Percentiles rank a stretch among this genome's conserved stretches.
phyloP scores from a whole-genome alignment of 129 eudicot genomes.

The Flaveria ramosissima region DNA sequence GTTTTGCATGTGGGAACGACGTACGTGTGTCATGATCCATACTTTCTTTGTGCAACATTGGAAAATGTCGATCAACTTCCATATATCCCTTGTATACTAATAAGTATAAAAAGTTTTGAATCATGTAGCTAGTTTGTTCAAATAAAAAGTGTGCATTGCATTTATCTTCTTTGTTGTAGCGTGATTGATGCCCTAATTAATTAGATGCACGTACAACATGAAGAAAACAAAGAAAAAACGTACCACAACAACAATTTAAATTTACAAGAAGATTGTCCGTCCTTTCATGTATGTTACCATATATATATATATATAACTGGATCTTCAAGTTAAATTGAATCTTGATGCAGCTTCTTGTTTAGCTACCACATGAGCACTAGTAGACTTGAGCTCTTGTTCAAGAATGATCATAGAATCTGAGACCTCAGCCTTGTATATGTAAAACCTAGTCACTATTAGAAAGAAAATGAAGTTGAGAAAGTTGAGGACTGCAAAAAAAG shows the following conservation, averaged over 20 bases:
- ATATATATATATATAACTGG: too few species aligned
- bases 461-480: conserved; percentile 50
- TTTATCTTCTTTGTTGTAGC: neutral
- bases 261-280: conserved; percentile 6
- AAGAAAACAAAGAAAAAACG: neutral
- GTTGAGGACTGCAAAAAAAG: conserved; percentile 56
- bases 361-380: conserved; percentile 24
- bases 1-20: too few species aligned
- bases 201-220: neutral
- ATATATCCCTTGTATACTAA: neutral
- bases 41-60: too few species aligned
- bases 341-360: conserved; percentile 42
- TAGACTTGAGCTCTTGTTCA: conserved; percentile 43
- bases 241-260: neutral
- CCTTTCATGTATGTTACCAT: neutral
- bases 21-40: too few species aligned
- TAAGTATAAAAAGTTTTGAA: neutral
- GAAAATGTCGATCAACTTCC: too few species aligned
- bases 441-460: conserved; percentile 48
- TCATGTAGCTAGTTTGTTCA: neutral
- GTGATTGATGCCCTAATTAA: neutral
- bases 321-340: conserved; percentile 30
- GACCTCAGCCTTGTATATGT: conserved; percentile 70
- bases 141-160: neutral
- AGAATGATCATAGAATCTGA: conserved; percentile 72